A percentile compares a stretch with the other conserved stretches of the same genome.
Conservation (phyloP, 257 asterid species). For the Mentha longifolia region DNA sequence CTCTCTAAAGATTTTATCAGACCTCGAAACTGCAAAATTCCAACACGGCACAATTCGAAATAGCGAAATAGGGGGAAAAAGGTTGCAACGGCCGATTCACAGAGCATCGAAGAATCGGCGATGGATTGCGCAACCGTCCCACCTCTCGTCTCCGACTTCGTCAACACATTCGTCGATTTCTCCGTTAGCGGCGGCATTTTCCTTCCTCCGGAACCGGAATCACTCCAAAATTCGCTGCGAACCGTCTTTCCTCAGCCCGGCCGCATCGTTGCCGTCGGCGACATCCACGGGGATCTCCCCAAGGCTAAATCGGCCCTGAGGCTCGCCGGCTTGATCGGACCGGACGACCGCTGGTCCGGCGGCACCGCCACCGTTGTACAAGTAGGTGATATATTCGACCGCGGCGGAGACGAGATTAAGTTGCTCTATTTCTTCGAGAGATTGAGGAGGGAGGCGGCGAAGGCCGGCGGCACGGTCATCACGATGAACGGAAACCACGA, state of each 20-base stretch:
- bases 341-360: constrained; percentile 74
- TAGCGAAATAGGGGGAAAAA: not conserved
- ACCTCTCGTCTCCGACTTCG: constrained; percentile 63
- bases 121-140: constrained; percentile 65
- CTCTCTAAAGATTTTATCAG: not conserved
- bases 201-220: constrained; percentile 50
- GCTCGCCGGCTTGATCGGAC: constrained; percentile 71
- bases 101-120: constrained; percentile 23
- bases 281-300: constrained; percentile 89
- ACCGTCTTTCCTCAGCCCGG: constrained; percentile 67
- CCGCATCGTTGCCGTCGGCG: constrained; percentile 89
- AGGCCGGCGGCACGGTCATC: constrained; percentile 60
- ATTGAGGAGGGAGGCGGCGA: constrained; percentile 73
- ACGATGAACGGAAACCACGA: constrained; percentile 97
- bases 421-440: constrained; percentile 83
- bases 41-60: not conserved
- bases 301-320: constrained; percentile 76
- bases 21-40: not conserved
- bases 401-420: constrained; percentile 93
- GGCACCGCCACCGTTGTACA: constrained; percentile 85
- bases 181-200: constrained; percentile 91
- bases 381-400: constrained; percentile 88
- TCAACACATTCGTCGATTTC: constrained; percentile 85
- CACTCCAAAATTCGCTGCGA: constrained; percentile 36
- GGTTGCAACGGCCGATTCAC: constrained; percentile 33